Evolutionary conservation across 345 rosid genomes (phyloP), one percentile per base, ranked within the genome.

Genomic region (Syzygium aqueum): DNA sequence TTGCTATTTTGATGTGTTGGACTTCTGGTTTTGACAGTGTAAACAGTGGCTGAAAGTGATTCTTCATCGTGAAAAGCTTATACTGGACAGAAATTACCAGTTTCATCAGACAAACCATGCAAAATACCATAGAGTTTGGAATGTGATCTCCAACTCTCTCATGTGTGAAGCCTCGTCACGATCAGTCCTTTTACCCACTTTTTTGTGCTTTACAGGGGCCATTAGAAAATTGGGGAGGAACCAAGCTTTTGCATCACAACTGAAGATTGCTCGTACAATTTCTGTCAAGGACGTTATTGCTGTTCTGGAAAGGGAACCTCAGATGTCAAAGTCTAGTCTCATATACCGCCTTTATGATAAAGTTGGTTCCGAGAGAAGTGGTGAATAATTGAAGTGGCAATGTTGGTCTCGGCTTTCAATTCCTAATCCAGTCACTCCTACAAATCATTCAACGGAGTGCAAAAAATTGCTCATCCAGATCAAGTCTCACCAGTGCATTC

Each of bases 291-390:
- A 98, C 87, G 94, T 96, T 61, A 93, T 96, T 78, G 92, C 96
- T 27, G 99, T 92, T 63, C 90, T 98, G 85, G 99, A 96, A 92
- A 95, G 97, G 88, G 99, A 98, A 88, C 97, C 99, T 53, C 98
- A 98, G 87, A 96, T 95, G 99, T 93, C 95, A 3, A 96, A 92
- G 90, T 98, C 99, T 25, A 92, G 95, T 86, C 90, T 96, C 84
- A 80, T 98, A 33, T 98, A 95, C 87, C 95, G 94, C 85, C 87
- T 98, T 77, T 94, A 93, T 80, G 95, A 93, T 89, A 95, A 92
- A 90, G 77, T 89, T 27, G 40, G 89, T 17, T 89, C 94, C 7
- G 91, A 93, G 86, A 52, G 89, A 53, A 67, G 89, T 8, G 51
- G 90, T 28, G 93, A 95, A 50, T 91, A 88, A 90, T 89, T 23